Evolutionary conservation across 768 basidiomycete genomes (phyloP), one percentile per base, ranked within the genome.

Genomic region (Suillus hirtellus): DNA sequence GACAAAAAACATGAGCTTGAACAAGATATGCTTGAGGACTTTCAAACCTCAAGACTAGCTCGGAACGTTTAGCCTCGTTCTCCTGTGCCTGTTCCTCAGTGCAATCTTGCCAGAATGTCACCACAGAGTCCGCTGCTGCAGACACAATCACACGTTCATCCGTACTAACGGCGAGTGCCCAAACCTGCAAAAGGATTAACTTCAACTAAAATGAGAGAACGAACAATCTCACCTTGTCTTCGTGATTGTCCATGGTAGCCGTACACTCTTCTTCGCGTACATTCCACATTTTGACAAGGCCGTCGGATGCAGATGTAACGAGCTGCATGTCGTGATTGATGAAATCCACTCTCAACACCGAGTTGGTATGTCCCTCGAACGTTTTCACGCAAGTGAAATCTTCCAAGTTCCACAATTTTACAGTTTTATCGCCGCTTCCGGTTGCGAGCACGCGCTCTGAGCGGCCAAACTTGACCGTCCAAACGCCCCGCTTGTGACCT

Each of bases 281-380:
- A 75, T 90, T 94, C 97, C 97, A 99, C 34, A 99, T 66, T 78
- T 99, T 99, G 65, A 99, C 92, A 49, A 99, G 78, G 40, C 97
- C 97, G 73, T 99, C 97, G 17, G 95, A 94, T 11, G 92, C 94
- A 17, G 93, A 81, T 64, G 93, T 96, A 54, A 95, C 89, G 46
- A 99, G 79, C 77, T 97, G 95, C 82, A 85, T 82, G 19, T 90
- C 96, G 50, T 79, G 72, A 68, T 90, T 91, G 50, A 98, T 71
- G 74, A 97, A 99, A 70, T 95, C 94, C 37, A 99, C 93, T 59
- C 96, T 81, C 60, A 99, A 77, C 38, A 99, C 95, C 14, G 97
- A 97, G 75, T 98, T 99, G 9, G 95, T 94, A 75, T 99, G 97
- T 0, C 97, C 97, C 77, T 99, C 97, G 69, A 99, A 95, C 24